phyloP scores from a whole-genome alignment of 495 filamentous ascomycete genomes.

The Annulohypoxylon maeteangense region DNA sequence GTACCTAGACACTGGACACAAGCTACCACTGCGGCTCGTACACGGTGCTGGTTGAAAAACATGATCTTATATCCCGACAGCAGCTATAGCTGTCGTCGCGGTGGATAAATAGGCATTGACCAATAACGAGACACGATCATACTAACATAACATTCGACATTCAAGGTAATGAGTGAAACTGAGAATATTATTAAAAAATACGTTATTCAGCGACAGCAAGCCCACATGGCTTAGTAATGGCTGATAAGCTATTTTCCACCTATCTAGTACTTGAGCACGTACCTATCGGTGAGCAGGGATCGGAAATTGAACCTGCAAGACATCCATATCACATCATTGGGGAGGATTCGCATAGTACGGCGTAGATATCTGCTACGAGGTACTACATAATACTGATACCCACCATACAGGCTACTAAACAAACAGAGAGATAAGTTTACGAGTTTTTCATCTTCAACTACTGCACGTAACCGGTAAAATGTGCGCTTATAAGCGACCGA shows the following conservation, averaged over 20 bases:
- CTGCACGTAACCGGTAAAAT: conserved; percentile 10
- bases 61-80: too few species aligned
- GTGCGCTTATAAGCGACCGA: background rate
- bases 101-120: too few species aligned
- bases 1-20: too few species aligned
- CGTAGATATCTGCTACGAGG: background rate
- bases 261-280: background rate
- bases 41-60: too few species aligned
- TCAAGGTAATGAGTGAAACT: background rate
- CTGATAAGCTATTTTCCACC: background rate
- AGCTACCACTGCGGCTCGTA: too few species aligned
- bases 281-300: conserved; percentile 26
- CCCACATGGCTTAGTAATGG: background rate
- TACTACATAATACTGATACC: background rate
- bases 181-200: background rate
- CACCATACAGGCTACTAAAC: background rate
- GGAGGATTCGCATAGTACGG: background rate
- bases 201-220: background rate
- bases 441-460: conserved; percentile 2
- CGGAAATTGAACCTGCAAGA: conserved; percentile 34
- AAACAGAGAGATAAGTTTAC: background rate
- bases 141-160: too few species aligned
- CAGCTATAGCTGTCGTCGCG: too few species aligned
- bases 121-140: too few species aligned
- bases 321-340: conserved; percentile 30